Conservation (phyloP, 257 asterid genomes). For the Ligustrum vulgare region DNA sequence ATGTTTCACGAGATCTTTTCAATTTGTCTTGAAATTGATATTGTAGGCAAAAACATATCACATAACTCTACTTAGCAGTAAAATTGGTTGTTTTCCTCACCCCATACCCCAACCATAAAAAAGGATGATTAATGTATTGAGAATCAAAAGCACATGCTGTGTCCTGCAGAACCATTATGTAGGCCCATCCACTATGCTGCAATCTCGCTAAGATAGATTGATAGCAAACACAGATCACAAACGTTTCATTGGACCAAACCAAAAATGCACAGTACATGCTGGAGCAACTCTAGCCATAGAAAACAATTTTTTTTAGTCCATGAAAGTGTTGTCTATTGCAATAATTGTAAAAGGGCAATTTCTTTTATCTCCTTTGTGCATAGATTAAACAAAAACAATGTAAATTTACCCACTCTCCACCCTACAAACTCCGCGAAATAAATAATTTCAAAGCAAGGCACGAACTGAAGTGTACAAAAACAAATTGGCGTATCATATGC, state of each 20-base stretch:
- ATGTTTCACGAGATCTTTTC: background rate
- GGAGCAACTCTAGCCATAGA: background rate
- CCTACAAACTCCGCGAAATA: background rate
- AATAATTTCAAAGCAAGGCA: background rate
- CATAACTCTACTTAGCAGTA: background rate
- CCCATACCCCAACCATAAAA: background rate
- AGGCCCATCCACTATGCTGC: background rate
- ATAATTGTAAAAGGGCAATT: background rate
- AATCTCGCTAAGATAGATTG: background rate
- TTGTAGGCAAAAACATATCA: background rate
- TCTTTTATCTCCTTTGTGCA: background rate
- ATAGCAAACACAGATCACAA: background rate
- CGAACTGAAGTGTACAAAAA: background rate
- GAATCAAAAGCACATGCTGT: background rate
- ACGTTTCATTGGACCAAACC: background rate
- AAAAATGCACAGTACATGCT: background rate
- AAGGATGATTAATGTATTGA: background rate
- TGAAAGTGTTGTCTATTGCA: background rate
- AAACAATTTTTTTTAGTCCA: background rate
- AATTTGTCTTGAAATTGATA: background rate
- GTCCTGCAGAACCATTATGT: background rate
- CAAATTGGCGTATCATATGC: background rate
- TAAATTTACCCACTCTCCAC: too few species aligned
- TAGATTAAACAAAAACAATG: background rate
- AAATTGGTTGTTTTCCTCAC: background rate